Conservation (phyloP, 1,284 basidiomycete genomes). For the Cryptococcus amylolentus region DNA sequence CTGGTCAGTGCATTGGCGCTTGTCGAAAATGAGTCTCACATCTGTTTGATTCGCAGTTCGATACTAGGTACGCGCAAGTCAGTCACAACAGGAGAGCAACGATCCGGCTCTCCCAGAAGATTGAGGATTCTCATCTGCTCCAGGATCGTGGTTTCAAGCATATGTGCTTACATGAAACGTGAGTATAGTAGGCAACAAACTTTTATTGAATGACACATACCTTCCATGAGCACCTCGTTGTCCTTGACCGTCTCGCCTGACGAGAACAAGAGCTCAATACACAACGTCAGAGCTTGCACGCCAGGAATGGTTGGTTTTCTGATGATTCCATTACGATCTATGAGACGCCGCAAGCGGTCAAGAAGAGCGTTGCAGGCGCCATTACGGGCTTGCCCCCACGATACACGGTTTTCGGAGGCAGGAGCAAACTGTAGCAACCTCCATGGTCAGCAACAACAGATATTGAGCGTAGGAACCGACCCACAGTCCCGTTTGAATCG, state of each 20-base stretch:
- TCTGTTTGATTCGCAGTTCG: slow-evolving; percentile 25
- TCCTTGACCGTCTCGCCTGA: slow-evolving; percentile 17
- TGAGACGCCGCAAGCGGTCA: slow-evolving; percentile 25
- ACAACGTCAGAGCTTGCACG: slow-evolving; percentile 31
- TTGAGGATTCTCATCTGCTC: slow-evolving; percentile 31
- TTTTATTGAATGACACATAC: slow-evolving; percentile 8
- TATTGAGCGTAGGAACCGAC: neutral
- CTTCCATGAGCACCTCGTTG: slow-evolving; percentile 22
- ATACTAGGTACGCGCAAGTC: slow-evolving; percentile 11
- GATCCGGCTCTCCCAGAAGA: slow-evolving; percentile 23
- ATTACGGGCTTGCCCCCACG: slow-evolving; percentile 30
- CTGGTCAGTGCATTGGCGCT: neutral
- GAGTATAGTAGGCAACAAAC: neutral
- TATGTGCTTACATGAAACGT: slow-evolving; percentile 9
- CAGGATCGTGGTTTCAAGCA: slow-evolving; percentile 27
- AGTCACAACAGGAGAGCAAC: slow-evolving; percentile 7
- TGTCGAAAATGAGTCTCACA: slow-evolving; percentile 2
- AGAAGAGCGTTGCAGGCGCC: slow-evolving; percentile 29
- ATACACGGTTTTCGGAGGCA: slow-evolving; percentile 24
- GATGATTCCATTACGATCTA: slow-evolving; percentile 28
- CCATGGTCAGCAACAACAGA: neutral
- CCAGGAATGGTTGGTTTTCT: slow-evolving; percentile 30
- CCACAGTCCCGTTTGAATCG: slow-evolving; percentile 18
- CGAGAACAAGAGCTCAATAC: slow-evolving; percentile 29
- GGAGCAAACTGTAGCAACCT: slow-evolving; percentile 16